Evolutionary conservation across 2,329 filamentous ascomycete species (phyloP), one percentile per base, ranked within the genome.

Genomic region (Periconia digitata): DNA sequence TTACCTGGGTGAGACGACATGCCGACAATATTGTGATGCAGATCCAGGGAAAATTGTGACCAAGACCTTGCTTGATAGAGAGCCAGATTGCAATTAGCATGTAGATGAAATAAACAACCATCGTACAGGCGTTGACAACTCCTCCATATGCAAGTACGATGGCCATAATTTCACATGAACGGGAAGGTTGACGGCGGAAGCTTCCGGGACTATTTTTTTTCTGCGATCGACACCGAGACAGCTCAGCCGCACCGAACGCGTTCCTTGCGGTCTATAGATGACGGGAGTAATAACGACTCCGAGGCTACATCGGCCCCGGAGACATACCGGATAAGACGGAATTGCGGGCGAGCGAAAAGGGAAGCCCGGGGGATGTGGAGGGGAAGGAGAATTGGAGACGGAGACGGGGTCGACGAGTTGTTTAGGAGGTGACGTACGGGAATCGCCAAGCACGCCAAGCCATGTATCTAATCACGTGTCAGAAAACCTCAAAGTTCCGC

Each of bases 11-110:
- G 24, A 70, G 63, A 29, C 67, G 67, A 49, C 66, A 70, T 37
- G 68, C 54, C 39, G 60, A 53, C 12, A 70, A 46, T 29, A 66
- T 38, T 49, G 57, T 56, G 38, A 70, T 51, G 56, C 66, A 70
- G 29, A 69, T 58, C 67, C 67, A 70, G 48, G 67, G 64, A 43
- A 56, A 60, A 40, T 61, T 68, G 46, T 63, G 64, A 34, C 66
- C 66, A 8, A 70, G 55, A 15, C 67, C 67, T 43, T 67, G 64
- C 39, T 66, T 64, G 20, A 56, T 23, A 37, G 62, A 55, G 17
- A 69, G 60, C 47, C 53, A 67, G 34, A 66, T 47, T 23, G 66
- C 62, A 38, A 66, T 41, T 49, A 51, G 48, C 27, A 67, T 52
- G 44, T 67, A 69, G 51, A 64, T 40, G 52, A 63, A 64, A 58